Evolutionary conservation across 2,329 filamentous ascomycete species (phyloP).

Genomic region (Penicillium vulpinum): DNA sequence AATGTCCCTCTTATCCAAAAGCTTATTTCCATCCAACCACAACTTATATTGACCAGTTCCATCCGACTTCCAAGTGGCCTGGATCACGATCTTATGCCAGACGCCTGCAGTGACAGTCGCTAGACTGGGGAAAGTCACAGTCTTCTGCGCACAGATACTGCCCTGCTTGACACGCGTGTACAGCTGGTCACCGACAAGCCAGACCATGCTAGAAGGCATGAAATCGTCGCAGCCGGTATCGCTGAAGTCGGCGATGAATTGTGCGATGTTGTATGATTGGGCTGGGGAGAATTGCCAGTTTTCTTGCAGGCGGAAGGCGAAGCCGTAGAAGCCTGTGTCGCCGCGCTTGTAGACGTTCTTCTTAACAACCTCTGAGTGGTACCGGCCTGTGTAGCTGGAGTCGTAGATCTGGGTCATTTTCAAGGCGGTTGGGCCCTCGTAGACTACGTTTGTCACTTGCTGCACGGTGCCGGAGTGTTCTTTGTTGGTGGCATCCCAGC

Average conservation of each 20-base stretch:
- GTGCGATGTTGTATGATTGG: conserved; percentile 52
- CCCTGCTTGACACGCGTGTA: conserved; percentile 47
- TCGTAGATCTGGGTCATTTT: conserved; percentile 47
- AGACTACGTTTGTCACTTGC: conserved; percentile 45
- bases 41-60: conserved; percentile 48
- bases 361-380: conserved; percentile 52
- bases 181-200: conserved; percentile 48
- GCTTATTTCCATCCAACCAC: conserved; percentile 52
- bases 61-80: conserved; percentile 50
- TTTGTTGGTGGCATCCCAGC: conserved; percentile 44
- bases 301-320: conserved; percentile 50
- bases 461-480: conserved; percentile 48
- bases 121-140: conserved; percentile 35
- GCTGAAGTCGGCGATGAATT: conserved; percentile 54
- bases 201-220: conserved; percentile 54
- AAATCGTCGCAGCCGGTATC: conserved; percentile 48
- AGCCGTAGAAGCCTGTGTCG: conserved; percentile 53
- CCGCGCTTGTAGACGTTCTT: conserved; percentile 49
- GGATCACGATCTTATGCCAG: conserved; percentile 52
- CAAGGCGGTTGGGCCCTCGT: conserved; percentile 43
- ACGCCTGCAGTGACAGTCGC: conserved; percentile 44
- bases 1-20: conserved; percentile 43
- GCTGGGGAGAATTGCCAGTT: conserved; percentile 48
- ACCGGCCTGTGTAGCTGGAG: conserved; percentile 45
- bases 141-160: conserved; percentile 40